These are phyloP conservation scores for Alternaria ethzedia DNA, from an alignment of 2,329 filamentous ascomycete genomes.

Conservation along the genomic window DNA sequence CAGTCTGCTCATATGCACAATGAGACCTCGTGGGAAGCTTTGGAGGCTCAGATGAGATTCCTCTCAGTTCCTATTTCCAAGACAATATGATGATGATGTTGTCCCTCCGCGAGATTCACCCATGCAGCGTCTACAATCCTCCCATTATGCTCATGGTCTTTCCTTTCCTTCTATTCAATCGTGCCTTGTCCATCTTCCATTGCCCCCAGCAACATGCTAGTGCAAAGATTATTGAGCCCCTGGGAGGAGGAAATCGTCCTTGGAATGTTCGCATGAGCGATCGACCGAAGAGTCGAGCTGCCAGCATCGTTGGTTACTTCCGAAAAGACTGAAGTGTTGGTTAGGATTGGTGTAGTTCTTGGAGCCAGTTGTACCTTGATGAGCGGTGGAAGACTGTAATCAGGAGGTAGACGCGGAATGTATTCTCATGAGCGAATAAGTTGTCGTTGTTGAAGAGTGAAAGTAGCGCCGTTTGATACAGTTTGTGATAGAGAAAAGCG, in stretches of 20 bases:
- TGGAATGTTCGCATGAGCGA: neutral
- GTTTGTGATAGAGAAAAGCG: neutral
- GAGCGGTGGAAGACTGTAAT: too few species aligned
- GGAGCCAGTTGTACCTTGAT: too few species aligned
- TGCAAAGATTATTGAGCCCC: neutral
- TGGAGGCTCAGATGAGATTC: too few species aligned
- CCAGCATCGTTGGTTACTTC: neutral
- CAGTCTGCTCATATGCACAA: fast-evolving
- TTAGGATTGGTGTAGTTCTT: too few species aligned
- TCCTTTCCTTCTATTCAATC: neutral
- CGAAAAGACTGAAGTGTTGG: too few species aligned
- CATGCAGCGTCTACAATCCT: too few species aligned
- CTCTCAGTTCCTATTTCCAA: too few species aligned
- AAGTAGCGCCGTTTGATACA: fast-evolving
- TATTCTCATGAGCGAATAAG: neutral
- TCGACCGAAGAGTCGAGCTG: neutral
- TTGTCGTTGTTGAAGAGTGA: neutral
- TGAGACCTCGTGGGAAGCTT: too few species aligned
- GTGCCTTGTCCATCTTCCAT: neutral
- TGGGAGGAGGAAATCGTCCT: neutral
- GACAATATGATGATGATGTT: too few species aligned
- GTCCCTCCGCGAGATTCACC: too few species aligned
- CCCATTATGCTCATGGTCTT: neutral
- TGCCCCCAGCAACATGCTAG: neutral
- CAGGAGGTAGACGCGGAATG: too few species aligned